Evolutionary conservation across 768 basidiomycete species (phyloP).

Genomic region (Cystobasidium onofrii): DNA sequence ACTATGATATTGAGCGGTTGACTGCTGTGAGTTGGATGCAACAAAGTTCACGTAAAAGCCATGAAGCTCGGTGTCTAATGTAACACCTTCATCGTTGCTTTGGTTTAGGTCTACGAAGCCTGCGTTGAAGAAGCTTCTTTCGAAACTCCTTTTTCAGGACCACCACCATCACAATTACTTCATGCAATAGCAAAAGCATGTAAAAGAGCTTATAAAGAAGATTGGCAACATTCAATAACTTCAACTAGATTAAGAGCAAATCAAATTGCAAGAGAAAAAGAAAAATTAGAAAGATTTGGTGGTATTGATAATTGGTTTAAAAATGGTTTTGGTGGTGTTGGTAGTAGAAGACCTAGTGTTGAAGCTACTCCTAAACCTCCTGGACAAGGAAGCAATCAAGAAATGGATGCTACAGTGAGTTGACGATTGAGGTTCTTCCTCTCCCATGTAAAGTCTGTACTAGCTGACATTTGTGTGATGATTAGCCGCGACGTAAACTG

Average conservation of each 20-base stretch:
- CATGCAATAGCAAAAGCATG: constrained; percentile 12
- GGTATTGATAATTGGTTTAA: background rate
- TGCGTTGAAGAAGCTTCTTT: constrained; percentile 10
- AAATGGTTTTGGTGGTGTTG: too few relatives aligned
- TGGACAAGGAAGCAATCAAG: background rate
- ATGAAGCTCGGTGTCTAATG: too few relatives aligned
- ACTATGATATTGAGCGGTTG: background rate
- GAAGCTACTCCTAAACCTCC: constrained; percentile 12
- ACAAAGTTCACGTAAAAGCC: too few relatives aligned
- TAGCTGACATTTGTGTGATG: background rate
- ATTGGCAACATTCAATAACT: constrained; percentile 5
- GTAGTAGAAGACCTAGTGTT: constrained; percentile 4
- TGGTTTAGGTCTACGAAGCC: background rate
- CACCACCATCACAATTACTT: constrained; percentile 1
- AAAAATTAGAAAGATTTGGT: background rate
- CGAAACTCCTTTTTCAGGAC: background rate
- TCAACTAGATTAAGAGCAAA: background rate
- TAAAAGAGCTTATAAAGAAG: background rate
- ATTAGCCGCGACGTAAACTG: background rate
- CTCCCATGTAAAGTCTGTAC: too few relatives aligned
- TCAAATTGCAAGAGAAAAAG: constrained; percentile 10
- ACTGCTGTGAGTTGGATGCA: background rate
- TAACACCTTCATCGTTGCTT: too few relatives aligned
- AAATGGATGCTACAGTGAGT: background rate
- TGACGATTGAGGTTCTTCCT: too few relatives aligned